These are phyloP conservation scores for Lichenothelia convexa DNA, from an alignment of 495 filamentous ascomycete genomes.

Conservation along the genomic window DNA sequence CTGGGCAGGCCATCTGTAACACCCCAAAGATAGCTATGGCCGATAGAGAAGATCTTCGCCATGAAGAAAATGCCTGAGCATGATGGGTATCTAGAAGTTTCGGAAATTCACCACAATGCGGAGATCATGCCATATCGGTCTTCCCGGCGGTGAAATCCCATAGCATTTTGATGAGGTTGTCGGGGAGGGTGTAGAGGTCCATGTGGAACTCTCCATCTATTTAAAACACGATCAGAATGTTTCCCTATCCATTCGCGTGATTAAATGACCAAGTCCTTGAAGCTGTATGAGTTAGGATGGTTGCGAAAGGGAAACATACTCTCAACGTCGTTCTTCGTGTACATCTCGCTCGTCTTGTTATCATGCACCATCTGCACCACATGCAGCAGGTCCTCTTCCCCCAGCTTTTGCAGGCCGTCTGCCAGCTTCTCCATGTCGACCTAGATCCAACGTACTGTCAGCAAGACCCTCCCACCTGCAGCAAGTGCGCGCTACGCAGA, in stretches of 20 bases:
- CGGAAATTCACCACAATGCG: no score
- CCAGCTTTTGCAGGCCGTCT: slow-evolving; percentile 68
- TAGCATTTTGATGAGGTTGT: slow-evolving; percentile 65
- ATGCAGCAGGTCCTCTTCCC: slow-evolving; percentile 76
- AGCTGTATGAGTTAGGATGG: neutral
- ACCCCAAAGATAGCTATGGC: no score
- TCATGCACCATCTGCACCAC: slow-evolving; percentile 98
- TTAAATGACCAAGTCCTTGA: slow-evolving; percentile 2
- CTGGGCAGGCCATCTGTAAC: no score
- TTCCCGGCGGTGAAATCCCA: slow-evolving; percentile 56
- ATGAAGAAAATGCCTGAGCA: no score
- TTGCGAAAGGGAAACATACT: slow-evolving; percentile 28
- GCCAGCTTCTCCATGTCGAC: slow-evolving; percentile 96
- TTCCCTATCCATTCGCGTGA: neutral
- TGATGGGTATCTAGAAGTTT: no score
- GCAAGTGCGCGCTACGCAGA: neutral
- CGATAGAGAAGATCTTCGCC: no score
- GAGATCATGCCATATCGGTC: slow-evolving; percentile 1
- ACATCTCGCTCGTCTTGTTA: slow-evolving; percentile 77
- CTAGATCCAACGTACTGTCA: slow-evolving; percentile 9
- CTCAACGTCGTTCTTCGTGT: slow-evolving; percentile 93
- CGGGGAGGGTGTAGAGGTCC: slow-evolving; percentile 88
- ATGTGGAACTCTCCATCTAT: slow-evolving; percentile 95
- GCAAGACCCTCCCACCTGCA: neutral
- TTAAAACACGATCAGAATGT: slow-evolving; percentile 1